Conservation (phyloP, 2,329 filamentous ascomycete species). For the Fusarium sterilihyphosum region DNA sequence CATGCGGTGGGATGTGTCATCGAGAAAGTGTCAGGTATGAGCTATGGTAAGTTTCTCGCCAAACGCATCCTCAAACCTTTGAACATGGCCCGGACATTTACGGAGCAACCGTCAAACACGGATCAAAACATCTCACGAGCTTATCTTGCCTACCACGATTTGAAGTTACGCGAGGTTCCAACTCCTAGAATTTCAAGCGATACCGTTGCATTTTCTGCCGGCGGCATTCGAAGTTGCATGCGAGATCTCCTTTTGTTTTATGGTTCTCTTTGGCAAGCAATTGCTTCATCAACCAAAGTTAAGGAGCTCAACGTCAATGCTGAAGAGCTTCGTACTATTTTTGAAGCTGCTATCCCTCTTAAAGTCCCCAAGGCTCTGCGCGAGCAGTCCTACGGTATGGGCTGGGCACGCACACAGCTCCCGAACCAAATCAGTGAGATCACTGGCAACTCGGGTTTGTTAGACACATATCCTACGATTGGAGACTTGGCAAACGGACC, state of each 20-base stretch:
- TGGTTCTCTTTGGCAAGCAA: neutral
- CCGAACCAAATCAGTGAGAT: neutral
- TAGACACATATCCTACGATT: neutral
- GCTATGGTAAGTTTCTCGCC: neutral
- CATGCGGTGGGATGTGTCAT: neutral
- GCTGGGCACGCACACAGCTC: neutral
- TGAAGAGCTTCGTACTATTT: neutral
- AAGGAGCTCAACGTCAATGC: neutral
- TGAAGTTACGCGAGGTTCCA: neutral
- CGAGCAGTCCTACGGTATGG: neutral
- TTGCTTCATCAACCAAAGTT: neutral
- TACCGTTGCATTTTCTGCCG: neutral
- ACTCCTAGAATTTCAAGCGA: neutral
- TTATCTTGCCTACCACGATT: neutral
- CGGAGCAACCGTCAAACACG: neutral
- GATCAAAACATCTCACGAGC: neutral
- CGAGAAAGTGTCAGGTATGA: neutral
- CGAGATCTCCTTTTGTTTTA: neutral
- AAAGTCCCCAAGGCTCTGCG: neutral
- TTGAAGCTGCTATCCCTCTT: neutral
- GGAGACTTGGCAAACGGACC: neutral
- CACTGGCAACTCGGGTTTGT: neutral
- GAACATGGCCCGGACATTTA: neutral
- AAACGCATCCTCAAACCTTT: neutral
- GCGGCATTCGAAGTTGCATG: neutral